Conservation (phyloP, 2,329 filamentous ascomycete species). For the Cladosporium velox region DNA sequence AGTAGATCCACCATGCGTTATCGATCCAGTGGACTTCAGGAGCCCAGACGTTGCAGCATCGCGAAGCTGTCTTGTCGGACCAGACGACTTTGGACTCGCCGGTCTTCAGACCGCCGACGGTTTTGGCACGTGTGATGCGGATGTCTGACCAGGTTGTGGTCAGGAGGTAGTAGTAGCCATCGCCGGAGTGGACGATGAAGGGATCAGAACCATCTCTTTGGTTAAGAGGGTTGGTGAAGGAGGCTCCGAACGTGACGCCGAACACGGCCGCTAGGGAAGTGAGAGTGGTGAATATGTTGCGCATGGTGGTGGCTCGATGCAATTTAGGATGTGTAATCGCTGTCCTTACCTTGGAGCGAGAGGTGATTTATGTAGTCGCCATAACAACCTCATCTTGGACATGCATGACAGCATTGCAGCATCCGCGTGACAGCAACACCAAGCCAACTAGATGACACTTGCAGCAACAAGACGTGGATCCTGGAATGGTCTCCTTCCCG, state of each 20-base stretch:
- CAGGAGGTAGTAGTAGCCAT: constrained; percentile 60
- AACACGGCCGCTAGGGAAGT: not conserved
- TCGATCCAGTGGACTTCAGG: constrained; percentile 58
- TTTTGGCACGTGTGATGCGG: constrained; percentile 56
- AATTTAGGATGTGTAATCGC: not conserved
- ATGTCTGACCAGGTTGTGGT: constrained; percentile 59
- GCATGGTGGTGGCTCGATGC: not conserved
- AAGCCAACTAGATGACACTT: not conserved
- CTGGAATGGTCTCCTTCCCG: not conserved
- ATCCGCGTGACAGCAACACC: not conserved
- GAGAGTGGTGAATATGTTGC: not conserved
- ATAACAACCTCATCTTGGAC: not conserved
- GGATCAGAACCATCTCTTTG: constrained; percentile 55
- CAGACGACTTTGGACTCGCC: constrained; percentile 55
- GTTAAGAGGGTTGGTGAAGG: constrained; percentile 57
- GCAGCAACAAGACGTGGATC: not conserved
- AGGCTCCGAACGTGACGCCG: not conserved
- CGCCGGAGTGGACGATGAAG: constrained; percentile 51
- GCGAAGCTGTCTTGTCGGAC: constrained; percentile 47
- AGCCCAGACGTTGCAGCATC: constrained; percentile 61
- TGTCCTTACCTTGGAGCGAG: not conserved
- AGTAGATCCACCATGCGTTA: constrained; percentile 58
- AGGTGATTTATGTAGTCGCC: not conserved
- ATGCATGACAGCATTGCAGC: not conserved
- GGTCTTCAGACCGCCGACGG: constrained; percentile 58